A percentile compares a stretch with the other conserved stretches of the same genome.
Conservation (phyloP, 306 rosid species). For the Medicago truncatula region MtrunA17r5.0-ANR NC_053049.1:33046001-33046500, state of each 20-base stretch:
- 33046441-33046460: constrained; percentile 22
- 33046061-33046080: too few species aligned
- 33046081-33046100: too few species aligned
- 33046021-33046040: too few species aligned
- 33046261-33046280: constrained; percentile 52
- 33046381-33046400: constrained; percentile 43
- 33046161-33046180: constrained; percentile 63
- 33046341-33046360: constrained; percentile 74
- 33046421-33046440: constrained; percentile 18
- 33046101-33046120: neutral
- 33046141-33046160: constrained; percentile 31
- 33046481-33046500: constrained; percentile 11
- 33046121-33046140: constrained; percentile 25
- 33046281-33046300: constrained; percentile 65
- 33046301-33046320: constrained; percentile 62
- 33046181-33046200: constrained; percentile 83
- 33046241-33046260: constrained; percentile 55
- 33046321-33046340: constrained; percentile 56
- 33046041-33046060: too few species aligned
- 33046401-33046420: constrained; percentile 22
- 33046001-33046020: too few species aligned
- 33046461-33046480: neutral
- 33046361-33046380: constrained; percentile 1
- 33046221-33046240: constrained; percentile 85
- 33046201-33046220: constrained; percentile 86